phyloP scores from a whole-genome alignment of 2,329 filamentous ascomycete genomes.

The Ophiobolus disseminans region DNA sequence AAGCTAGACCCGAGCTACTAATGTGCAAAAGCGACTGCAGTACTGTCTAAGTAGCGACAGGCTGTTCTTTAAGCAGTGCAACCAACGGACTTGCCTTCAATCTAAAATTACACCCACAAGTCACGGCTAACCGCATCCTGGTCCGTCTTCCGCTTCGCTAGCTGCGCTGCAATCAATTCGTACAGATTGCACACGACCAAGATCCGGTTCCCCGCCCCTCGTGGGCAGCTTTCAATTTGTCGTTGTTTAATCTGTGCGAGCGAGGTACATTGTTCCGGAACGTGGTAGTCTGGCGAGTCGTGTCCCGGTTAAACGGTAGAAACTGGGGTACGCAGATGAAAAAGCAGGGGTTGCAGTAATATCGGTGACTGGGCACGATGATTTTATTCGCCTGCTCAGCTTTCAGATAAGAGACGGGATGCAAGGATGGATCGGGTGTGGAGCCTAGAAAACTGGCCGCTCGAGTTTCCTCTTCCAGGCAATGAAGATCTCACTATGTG shows the following conservation, averaged over 20 bases:
- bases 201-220: slow-evolving; percentile 28
- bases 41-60: too few relatives aligned
- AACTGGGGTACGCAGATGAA: slow-evolving; percentile 11
- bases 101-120: slow-evolving; percentile 17
- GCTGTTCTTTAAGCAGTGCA: slow-evolving; percentile 19
- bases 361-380: background rate
- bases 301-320: slow-evolving; percentile 22
- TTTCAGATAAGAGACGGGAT: background rate
- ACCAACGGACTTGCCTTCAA: slow-evolving; percentile 19
- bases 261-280: slow-evolving; percentile 7
- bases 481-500: background rate
- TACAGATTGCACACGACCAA: slow-evolving; percentile 21
- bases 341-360: background rate
- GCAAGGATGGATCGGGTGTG: background rate
- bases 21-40: too few relatives aligned
- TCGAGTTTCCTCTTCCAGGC: background rate
- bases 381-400: slow-evolving; percentile 5
- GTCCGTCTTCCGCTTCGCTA: slow-evolving; percentile 4
- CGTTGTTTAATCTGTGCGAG: slow-evolving; percentile 10
- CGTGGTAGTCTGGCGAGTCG: slow-evolving; percentile 2
- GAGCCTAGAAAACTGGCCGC: background rate
- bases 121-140: background rate
- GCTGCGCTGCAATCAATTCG: slow-evolving; percentile 14
- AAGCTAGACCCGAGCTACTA: too few relatives aligned
- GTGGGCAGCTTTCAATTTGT: slow-evolving; percentile 22